Percentiles rank a stretch among this genome's conserved stretches.
Evolutionary conservation across 2,329 filamentous ascomycete species (phyloP).

Genomic region (Aureobasidium sp.): DNA sequence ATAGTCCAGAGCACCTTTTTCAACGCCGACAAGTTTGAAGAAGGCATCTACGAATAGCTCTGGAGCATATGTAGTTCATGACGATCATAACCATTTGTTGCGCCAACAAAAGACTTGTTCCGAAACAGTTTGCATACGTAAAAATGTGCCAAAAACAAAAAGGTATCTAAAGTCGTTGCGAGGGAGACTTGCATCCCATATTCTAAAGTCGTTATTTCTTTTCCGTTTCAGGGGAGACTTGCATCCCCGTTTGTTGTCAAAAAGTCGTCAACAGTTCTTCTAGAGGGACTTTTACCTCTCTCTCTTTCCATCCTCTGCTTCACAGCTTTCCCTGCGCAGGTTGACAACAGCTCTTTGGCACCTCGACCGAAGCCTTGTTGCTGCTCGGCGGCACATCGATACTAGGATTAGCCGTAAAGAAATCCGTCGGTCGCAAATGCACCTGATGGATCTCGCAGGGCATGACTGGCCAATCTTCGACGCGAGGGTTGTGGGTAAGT

Average conservation of each 20-base stretch:
- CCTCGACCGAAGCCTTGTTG: conserved; percentile 9
- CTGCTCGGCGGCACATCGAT: conserved; percentile 42
- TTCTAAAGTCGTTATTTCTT: background rate
- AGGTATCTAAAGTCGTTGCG: conserved; percentile 5
- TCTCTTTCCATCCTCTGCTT: background rate
- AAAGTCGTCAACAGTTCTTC: background rate
- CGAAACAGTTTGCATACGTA: background rate
- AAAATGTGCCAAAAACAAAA: background rate
- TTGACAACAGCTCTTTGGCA: conserved; percentile 7
- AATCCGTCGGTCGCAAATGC: conserved; percentile 43
- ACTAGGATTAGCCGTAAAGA: conserved; percentile 46
- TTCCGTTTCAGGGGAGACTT: background rate
- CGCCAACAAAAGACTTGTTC: background rate
- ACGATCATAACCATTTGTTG: background rate
- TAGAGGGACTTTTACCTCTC: background rate
- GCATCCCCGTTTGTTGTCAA: background rate
- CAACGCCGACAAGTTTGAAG: conserved; percentile 72
- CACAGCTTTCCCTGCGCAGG: conserved; percentile 4
- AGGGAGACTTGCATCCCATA: background rate
- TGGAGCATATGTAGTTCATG: background rate
- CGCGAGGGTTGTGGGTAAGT: conserved; percentile 44
- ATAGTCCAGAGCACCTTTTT: conserved; percentile 74
- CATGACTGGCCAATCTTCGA: conserved; percentile 45
- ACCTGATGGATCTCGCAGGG: conserved; percentile 42
- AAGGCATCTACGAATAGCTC: conserved; percentile 44